Percentiles rank a stretch among this genome's conserved stretches.
Evolutionary conservation across 257 asterid genomes (phyloP).

Genomic region (Leonotis leonurus): DNA sequence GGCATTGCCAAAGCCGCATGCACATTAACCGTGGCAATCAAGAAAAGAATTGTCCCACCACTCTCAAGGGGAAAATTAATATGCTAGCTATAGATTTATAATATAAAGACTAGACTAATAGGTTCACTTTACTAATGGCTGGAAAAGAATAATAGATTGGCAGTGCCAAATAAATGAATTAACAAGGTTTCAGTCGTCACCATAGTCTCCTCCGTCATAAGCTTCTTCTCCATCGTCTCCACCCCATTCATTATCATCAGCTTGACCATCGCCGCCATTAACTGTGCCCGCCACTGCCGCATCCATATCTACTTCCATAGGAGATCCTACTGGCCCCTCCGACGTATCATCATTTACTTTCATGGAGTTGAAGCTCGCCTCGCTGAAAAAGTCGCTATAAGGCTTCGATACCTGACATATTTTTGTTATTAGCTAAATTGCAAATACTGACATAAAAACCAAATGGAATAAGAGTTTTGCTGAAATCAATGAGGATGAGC

Average conservation of each 20-base stretch:
- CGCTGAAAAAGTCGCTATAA: conserved; percentile 53
- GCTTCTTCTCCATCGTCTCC: conserved; percentile 46
- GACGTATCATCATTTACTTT: conserved; percentile 27
- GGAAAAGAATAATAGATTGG: too few species aligned
- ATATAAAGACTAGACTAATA: too few species aligned
- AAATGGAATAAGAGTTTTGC: not conserved
- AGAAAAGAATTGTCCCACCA: too few species aligned
- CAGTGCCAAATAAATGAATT: too few species aligned
- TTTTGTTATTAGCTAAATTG: not conserved
- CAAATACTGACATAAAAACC: not conserved
- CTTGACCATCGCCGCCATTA: conserved; percentile 24
- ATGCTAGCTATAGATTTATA: too few species aligned
- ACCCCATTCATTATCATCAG: conserved; percentile 42
- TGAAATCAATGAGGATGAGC: not conserved
- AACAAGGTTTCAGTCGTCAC: conserved; percentile 38
- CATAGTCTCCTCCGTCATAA: conserved; percentile 43
- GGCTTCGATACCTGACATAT: conserved; percentile 74
- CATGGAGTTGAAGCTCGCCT: conserved; percentile 39
- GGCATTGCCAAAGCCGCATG: too few species aligned
- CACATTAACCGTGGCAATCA: too few species aligned
- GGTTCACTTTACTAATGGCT: too few species aligned
- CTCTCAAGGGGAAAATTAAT: too few species aligned
- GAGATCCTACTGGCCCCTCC: conserved; percentile 15
- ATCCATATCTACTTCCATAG: conserved; percentile 39
- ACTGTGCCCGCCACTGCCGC: conserved; percentile 17